A percentile compares a stretch with the other conserved stretches of the same genome.
Evolutionary conservation across 2,329 filamentous ascomycete species (phyloP).

Genomic region (Sclerotinia sclerotiorum): DNA sequence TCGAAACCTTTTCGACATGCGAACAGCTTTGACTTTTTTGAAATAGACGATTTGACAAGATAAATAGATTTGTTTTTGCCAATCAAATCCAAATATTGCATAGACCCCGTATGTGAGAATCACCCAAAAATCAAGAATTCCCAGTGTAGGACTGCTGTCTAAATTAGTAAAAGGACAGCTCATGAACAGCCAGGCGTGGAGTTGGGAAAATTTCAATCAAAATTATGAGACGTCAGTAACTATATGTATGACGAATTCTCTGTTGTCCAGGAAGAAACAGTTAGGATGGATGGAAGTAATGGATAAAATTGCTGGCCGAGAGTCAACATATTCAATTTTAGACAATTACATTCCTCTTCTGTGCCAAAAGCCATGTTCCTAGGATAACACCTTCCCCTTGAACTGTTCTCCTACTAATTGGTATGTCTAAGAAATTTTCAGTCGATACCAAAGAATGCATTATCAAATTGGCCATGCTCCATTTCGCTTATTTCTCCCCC

Average conservation of each 20-base stretch:
- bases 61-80: too few relatives aligned
- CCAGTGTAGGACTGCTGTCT: too few relatives aligned
- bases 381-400: neutral
- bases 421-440: neutral
- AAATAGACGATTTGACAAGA: too few relatives aligned
- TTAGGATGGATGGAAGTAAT: neutral
- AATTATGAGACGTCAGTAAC: neutral
- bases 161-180: too few relatives aligned
- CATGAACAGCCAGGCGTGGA: too few relatives aligned
- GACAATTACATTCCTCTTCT: neutral
- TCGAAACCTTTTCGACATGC: too few relatives aligned
- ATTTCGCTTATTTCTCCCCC: constrained; percentile 31
- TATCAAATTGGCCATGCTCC: constrained; percentile 37
- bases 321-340: neutral
- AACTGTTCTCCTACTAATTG: neutral
- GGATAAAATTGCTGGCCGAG: neutral
- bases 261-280: neutral
- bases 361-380: neutral
- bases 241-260: neutral
- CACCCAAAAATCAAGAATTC: too few relatives aligned
- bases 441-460: constrained; percentile 37
- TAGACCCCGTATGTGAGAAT: too few relatives aligned
- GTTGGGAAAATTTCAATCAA: too few relatives aligned
- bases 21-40: too few relatives aligned
- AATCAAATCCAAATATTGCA: too few relatives aligned